phyloP scores from a whole-genome alignment of 306 rosid species.

The Vigna trinervia region DNA sequence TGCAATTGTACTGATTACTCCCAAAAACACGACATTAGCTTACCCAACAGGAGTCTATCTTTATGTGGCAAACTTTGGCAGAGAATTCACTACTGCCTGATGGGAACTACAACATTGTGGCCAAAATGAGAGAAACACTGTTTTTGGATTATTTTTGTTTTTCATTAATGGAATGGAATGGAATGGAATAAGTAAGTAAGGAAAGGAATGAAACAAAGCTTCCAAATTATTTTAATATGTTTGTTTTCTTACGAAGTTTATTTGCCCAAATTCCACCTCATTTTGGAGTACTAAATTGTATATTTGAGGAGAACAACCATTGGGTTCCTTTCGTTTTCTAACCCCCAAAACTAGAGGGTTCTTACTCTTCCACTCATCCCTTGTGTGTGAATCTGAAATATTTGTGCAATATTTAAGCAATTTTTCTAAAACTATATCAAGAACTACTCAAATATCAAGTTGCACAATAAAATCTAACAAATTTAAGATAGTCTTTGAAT shows the following conservation, averaged over 20 bases:
- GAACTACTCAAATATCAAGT: no score
- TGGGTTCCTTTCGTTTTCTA: background rate
- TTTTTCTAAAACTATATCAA: no score
- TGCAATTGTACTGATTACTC: slow-evolving; percentile 25
- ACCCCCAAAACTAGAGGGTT: no score
- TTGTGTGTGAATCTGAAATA: background rate
- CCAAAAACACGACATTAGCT: background rate
- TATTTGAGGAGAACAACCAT: background rate
- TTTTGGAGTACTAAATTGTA: background rate
- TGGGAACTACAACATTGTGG: background rate
- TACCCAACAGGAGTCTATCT: background rate
- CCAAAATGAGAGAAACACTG: background rate
- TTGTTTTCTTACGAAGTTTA: background rate
- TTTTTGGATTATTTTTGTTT: background rate
- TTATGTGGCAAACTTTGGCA: background rate
- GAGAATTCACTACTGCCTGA: slow-evolving; percentile 1
- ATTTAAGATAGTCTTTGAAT: no score
- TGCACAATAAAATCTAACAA: no score
- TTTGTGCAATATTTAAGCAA: no score
- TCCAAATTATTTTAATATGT: background rate
- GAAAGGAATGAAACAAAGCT: background rate
- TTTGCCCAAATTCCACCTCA: background rate
- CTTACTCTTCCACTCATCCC: background rate
- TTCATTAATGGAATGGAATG: slow-evolving; percentile 9
- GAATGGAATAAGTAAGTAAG: slow-evolving; percentile 1